Percentiles rank a stretch among this genome's conserved stretches.
phyloP scores from a whole-genome alignment of 2,329 filamentous ascomycete species.

The Orbilia javanica region DNA sequence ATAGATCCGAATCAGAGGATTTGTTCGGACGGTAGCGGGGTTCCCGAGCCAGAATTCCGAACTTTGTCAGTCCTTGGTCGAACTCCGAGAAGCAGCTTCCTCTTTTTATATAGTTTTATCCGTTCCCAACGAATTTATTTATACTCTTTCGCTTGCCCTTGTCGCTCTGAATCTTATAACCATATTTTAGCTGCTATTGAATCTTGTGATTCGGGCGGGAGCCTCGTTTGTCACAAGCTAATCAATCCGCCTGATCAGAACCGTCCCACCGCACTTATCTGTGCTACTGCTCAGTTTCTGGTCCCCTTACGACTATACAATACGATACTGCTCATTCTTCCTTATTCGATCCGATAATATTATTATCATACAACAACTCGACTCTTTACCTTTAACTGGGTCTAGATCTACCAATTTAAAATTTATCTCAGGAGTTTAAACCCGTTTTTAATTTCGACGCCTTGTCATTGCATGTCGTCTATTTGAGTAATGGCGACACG shows the following conservation, averaged over 20 bases:
- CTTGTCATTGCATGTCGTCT: slow-evolving; percentile 8
- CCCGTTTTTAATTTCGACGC: neutral
- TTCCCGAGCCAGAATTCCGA: slow-evolving; percentile 38
- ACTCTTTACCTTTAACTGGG: slow-evolving; percentile 3
- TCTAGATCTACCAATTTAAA: slow-evolving; percentile 8
- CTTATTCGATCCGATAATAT: slow-evolving; percentile 4
- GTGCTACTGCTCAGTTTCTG: neutral
- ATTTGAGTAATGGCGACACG: slow-evolving; percentile 37
- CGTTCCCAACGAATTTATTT: slow-evolving; percentile 23
- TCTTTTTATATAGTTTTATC: slow-evolving; percentile 31
- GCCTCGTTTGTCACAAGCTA: slow-evolving; percentile 36
- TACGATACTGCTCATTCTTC: neutral
- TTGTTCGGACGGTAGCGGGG: slow-evolving; percentile 48
- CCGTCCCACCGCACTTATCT: slow-evolving; percentile 23
- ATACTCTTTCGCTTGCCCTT: slow-evolving; percentile 34
- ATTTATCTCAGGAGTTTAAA: slow-evolving; percentile 15
- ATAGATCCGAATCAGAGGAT: slow-evolving; percentile 10
- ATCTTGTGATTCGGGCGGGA: slow-evolving; percentile 37
- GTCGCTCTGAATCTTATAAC: slow-evolving; percentile 5
- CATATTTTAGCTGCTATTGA: slow-evolving; percentile 14
- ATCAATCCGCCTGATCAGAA: slow-evolving; percentile 39
- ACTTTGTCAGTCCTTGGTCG: slow-evolving; percentile 27
- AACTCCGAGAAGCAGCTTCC: slow-evolving; percentile 27
- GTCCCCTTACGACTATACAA: neutral
- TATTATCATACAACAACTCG: neutral